These are phyloP conservation scores for Eucalyptus victrix DNA, from an alignment of 345 rosid genomes.

Conservation along the genomic window DNA sequence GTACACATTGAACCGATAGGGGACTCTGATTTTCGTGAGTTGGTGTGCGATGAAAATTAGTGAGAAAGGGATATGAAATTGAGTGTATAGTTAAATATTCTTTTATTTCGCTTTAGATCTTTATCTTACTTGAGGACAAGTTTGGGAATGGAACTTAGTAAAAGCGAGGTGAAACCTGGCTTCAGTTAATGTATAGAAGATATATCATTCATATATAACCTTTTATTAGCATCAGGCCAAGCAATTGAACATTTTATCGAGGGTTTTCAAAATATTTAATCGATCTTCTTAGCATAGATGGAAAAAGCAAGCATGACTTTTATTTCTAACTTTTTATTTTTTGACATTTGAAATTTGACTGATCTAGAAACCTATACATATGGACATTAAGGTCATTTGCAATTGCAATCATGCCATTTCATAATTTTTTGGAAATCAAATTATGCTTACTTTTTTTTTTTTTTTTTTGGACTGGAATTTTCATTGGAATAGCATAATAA, in stretches of 20 bases:
- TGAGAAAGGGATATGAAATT: background rate
- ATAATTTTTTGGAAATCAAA: background rate
- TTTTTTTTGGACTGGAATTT: background rate
- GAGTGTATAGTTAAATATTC: background rate
- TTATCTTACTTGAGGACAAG: background rate
- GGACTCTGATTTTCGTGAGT: background rate
- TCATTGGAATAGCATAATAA: background rate
- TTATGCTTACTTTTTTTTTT: background rate
- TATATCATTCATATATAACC: background rate
- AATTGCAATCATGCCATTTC: background rate
- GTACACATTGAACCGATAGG: background rate
- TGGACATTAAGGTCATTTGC: background rate
- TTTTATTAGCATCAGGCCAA: background rate
- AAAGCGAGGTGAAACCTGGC: background rate
- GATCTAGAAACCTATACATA: background rate
- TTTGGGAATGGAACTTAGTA: background rate
- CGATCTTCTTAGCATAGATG: background rate
- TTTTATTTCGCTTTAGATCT: background rate
- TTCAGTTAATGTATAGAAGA: background rate
- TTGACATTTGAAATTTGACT: background rate
- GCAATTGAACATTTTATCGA: background rate
- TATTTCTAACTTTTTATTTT: background rate
- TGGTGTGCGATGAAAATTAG: background rate
- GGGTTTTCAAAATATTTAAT: background rate
- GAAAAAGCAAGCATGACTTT: background rate